These are phyloP conservation scores for Gossypium armourianum DNA, from an alignment of 441 rosid genomes.

Conservation along the genomic window DNA sequence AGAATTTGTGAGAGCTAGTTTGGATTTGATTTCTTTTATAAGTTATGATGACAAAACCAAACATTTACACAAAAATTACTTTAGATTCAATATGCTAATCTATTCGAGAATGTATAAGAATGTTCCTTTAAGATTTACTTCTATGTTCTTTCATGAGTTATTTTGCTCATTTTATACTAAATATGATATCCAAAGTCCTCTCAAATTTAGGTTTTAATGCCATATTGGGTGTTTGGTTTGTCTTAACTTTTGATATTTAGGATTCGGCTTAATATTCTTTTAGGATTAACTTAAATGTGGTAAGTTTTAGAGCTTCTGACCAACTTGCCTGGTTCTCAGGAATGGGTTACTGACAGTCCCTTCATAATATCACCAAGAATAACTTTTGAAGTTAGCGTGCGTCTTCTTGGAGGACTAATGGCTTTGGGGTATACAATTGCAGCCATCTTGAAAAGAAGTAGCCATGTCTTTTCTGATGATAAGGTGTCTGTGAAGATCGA, in stretches of 20 bases:
- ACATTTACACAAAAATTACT: neutral
- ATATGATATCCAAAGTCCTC: neutral
- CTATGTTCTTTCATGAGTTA: neutral
- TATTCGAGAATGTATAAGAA: neutral
- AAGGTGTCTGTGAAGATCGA: constrained; percentile 79
- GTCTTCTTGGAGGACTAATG: constrained; percentile 92
- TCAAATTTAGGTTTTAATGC: neutral
- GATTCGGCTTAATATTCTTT: constrained; percentile 2
- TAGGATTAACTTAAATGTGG: neutral
- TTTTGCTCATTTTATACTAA: neutral
- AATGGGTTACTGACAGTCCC: constrained; percentile 95
- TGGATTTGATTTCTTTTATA: neutral
- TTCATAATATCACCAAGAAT: constrained; percentile 95
- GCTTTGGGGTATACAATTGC: constrained; percentile 93
- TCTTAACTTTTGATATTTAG: neutral
- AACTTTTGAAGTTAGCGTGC: constrained; percentile 89
- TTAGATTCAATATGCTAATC: neutral
- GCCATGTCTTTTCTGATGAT: constrained; percentile 66
- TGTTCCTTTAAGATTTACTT: neutral
- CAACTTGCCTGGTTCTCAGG: constrained; percentile 42
- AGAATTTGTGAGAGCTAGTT: neutral
- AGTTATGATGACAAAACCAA: neutral
- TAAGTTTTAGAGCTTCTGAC: constrained; percentile 17
- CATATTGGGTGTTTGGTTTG: neutral
- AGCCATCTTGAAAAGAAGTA: constrained; percentile 77